Evolutionary conservation across 352 stramenopile species (phyloP).

Genomic region (Elongisporangium prolatum): DNA sequence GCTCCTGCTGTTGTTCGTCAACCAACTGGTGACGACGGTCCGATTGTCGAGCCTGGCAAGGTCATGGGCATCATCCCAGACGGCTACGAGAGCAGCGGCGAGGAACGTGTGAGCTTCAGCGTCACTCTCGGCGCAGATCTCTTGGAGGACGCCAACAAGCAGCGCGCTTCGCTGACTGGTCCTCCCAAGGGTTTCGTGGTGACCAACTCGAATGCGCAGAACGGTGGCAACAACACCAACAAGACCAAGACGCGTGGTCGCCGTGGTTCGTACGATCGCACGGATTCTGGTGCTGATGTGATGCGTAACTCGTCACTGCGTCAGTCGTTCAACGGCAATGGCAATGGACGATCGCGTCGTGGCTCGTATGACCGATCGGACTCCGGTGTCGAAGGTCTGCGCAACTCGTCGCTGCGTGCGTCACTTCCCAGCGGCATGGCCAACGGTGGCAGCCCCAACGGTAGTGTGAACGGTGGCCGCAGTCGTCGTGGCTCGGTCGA

Average conservation of each 20-base stretch:
- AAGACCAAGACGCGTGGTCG: conserved; percentile 22
- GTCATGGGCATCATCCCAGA: conserved; percentile 77
- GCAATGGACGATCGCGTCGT: conserved; percentile 7
- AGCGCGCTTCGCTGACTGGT: conserved; percentile 47
- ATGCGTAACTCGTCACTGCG: conserved; percentile 24
- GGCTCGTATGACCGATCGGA: conserved; percentile 21
- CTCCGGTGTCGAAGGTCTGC: conserved; percentile 14
- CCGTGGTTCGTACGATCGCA: conserved; percentile 48
- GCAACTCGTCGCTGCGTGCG: conserved; percentile 32
- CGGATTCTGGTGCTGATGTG: conserved; percentile 28
- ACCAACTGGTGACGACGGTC: conserved; percentile 73
- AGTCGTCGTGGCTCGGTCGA: conserved; percentile 26
- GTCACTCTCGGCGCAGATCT: conserved; percentile 73
- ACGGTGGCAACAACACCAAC: conserved; percentile 3
- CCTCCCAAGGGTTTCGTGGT: conserved; percentile 14
- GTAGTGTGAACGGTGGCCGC: conserved; percentile 11
- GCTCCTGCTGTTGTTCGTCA: conserved; percentile 44
- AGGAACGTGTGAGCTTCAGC: conserved; percentile 77
- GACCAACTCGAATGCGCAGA: not conserved
- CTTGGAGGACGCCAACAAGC: conserved; percentile 61
- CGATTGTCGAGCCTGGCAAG: conserved; percentile 59
- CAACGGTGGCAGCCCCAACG: conserved; percentile 23
- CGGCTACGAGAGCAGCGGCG: conserved; percentile 30
- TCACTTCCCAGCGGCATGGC: conserved; percentile 31
- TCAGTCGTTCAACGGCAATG: conserved; percentile 29